A percentile compares a stretch with the other conserved stretches of the same genome.
phyloP scores from a whole-genome alignment of 768 basidiomycete genomes.

The Lentinula aciculospora region DNA sequence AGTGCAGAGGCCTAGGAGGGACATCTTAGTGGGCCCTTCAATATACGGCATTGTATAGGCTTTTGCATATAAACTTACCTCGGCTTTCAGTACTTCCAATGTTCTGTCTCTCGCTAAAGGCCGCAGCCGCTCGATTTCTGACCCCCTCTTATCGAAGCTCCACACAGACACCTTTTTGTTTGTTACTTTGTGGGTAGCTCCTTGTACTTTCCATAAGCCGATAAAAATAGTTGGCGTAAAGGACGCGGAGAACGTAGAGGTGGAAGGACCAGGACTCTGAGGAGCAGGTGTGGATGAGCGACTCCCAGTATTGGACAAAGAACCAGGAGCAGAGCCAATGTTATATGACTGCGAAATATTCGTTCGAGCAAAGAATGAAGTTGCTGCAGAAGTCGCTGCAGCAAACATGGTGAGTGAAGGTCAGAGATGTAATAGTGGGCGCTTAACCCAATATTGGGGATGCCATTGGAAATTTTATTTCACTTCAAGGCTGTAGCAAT shows the following conservation, averaged over 20 bases:
- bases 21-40: constrained; percentile 7
- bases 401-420: background rate
- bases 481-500: background rate
- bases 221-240: constrained; percentile 54
- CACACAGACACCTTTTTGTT: constrained; percentile 90
- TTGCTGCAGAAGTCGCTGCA: constrained; percentile 52
- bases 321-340: constrained; percentile 35
- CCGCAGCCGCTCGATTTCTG: constrained; percentile 69
- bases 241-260: constrained; percentile 19
- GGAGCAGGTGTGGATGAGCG: constrained; percentile 46
- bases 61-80: constrained; percentile 46
- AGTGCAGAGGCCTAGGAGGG: constrained; percentile 69
- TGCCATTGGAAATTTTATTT: background rate
- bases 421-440: no score
- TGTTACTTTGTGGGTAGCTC: constrained; percentile 84
- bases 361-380: constrained; percentile 77
- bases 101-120: constrained; percentile 64
- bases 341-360: constrained; percentile 79
- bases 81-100: constrained; percentile 82
- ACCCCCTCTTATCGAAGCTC: constrained; percentile 78
- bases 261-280: background rate
- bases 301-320: constrained; percentile 25
- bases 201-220: constrained; percentile 87
- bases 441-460: no score
- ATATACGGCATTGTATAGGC: constrained; percentile 2